These are phyloP conservation scores for Hordeum vulgare DNA, from an alignment of 176 grass and related monocot genomes.

Conservation along the genomic window DNA sequence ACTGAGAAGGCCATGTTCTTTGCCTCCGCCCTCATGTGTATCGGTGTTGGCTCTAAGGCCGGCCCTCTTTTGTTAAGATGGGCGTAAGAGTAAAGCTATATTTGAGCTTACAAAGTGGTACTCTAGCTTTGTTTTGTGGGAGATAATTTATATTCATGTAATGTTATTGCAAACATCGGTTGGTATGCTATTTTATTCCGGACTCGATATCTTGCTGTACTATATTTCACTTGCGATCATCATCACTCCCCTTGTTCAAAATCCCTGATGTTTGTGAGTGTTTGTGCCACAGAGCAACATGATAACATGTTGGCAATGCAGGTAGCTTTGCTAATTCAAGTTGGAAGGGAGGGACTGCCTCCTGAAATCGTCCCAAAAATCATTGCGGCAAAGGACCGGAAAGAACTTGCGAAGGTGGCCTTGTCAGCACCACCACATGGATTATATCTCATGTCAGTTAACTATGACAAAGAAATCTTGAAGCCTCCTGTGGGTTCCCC, in stretches of 20 bases:
- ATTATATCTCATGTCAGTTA: conserved; percentile 75
- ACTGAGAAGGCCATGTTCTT: too few relatives aligned
- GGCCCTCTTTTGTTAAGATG: too few relatives aligned
- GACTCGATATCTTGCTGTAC: background rate
- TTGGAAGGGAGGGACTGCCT: conserved; percentile 77
- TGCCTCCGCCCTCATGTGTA: too few relatives aligned
- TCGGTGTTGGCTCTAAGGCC: too few relatives aligned
- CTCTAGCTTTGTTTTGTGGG: background rate
- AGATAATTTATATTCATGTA: background rate
- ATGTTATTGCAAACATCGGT: too few relatives aligned
- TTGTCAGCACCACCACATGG: conserved; percentile 75
- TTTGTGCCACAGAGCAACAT: background rate
- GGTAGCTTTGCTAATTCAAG: conserved; percentile 88
- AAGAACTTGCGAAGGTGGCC: conserved; percentile 75
- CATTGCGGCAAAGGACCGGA: conserved; percentile 57
- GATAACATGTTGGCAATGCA: conserved; percentile 18
- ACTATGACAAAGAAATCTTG: conserved; percentile 70
- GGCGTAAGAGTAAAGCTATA: background rate
- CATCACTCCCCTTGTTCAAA: background rate
- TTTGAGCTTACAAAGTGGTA: background rate
- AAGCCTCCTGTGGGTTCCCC: conserved; percentile 60
- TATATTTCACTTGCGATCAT: background rate
- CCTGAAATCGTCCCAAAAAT: conserved; percentile 60
- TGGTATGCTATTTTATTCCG: background rate
- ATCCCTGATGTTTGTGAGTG: background rate